Evolutionary conservation across 305 asterid species (phyloP).

Genomic region (Solanum hybrid): DNA sequence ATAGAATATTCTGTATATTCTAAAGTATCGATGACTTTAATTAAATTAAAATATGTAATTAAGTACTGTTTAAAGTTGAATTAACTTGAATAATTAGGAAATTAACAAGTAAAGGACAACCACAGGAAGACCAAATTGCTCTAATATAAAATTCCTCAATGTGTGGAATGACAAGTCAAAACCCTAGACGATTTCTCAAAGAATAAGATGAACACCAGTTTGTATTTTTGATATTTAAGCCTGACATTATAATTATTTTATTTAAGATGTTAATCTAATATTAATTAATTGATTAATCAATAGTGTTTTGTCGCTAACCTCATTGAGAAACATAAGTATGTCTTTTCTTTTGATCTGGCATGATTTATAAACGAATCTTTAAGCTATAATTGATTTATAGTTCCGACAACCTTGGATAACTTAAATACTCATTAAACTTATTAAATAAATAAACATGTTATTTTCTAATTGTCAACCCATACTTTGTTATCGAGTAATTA

Average conservation of each 20-base stretch:
- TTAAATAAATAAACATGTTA: background rate
- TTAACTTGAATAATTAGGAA: background rate
- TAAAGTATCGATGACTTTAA: conserved; percentile 4
- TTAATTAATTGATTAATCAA: background rate
- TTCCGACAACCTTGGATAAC: conserved; percentile 32
- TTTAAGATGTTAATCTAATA: background rate
- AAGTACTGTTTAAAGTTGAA: background rate
- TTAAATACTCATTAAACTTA: background rate
- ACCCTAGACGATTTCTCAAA: background rate
- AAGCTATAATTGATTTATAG: conserved; percentile 12
- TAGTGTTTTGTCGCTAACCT: conserved; percentile 7
- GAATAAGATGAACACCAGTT: background rate
- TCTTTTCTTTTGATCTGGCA: conserved; percentile 22
- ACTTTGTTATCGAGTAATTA: background rate
- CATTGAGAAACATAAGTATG: conserved; percentile 29
- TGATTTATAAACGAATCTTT: conserved; percentile 9
- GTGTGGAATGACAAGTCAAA: conserved; percentile 14
- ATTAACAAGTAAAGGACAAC: conserved; percentile 14
- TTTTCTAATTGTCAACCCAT: background rate
- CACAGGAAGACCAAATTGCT: background rate
- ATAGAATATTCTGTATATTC: conserved; percentile 14
- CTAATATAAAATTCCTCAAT: background rate
- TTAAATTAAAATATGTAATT: background rate
- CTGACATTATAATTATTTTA: background rate
- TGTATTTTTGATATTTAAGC: background rate